Conservation (phyloP, 345 rosid genomes). For the Raphanus sativus region DNA sequence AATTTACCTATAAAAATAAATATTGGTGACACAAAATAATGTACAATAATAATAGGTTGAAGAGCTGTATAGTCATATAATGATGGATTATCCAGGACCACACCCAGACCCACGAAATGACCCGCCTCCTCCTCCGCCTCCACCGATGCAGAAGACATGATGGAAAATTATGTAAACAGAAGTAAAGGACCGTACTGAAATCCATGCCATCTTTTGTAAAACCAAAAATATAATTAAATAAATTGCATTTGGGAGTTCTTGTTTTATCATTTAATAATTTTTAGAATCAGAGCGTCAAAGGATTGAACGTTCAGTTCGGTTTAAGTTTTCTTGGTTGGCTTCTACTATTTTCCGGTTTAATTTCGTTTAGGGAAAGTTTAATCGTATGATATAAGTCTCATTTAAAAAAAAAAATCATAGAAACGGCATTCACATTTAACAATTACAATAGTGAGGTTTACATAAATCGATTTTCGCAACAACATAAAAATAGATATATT, state of each 20-base stretch:
- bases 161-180: neutral
- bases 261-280: neutral
- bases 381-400: neutral
- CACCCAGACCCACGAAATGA: neutral
- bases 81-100: conserved; percentile 10
- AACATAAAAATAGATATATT: neutral
- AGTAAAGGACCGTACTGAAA: neutral
- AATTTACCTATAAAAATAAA: neutral
- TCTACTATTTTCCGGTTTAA: neutral
- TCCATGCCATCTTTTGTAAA: neutral
- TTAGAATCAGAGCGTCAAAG: neutral
- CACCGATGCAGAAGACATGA: neutral
- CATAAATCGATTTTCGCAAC: neutral
- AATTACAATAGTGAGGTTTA: neutral
- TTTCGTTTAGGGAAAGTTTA: neutral
- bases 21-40: neutral
- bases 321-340: neutral
- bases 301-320: neutral
- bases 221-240: neutral
- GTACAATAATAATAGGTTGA: neutral
- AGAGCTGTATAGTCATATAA: neutral
- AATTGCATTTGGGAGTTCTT: neutral
- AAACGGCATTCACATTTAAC: neutral
- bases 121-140: too few species aligned
- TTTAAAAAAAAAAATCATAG: neutral